Evolutionary conservation across 73 alveolate genomes (phyloP).

Genomic region (Paramecium sexaurelia): DNA sequence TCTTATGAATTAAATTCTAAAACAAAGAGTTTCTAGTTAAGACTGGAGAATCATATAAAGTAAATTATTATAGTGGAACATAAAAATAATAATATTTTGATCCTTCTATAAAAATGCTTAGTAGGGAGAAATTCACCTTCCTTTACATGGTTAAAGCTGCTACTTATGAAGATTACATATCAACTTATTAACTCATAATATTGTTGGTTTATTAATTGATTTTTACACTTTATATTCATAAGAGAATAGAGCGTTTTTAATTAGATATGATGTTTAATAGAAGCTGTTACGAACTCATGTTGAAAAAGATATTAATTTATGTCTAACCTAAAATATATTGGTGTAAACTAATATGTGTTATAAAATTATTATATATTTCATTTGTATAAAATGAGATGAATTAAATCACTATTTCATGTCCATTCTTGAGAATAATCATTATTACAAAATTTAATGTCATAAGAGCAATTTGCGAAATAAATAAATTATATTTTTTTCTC

Average conservation of each 20-base stretch:
- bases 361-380: no score
- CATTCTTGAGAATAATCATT: not conserved
- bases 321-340: not conserved
- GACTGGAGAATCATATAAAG: conserved; percentile 47
- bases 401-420: not conserved
- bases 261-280: conserved; percentile 62
- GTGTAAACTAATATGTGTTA: no score
- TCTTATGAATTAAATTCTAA: conserved; percentile 62
- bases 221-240: conserved; percentile 39
- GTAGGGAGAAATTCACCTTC: conserved; percentile 48
- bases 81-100: conserved; percentile 58
- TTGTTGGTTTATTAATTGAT: conserved; percentile 29
- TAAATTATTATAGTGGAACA: conserved; percentile 35
- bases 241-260: conserved; percentile 5
- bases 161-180: not conserved
- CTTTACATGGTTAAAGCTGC: conserved; percentile 14
- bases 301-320: not conserved
- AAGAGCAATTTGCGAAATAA: not conserved
- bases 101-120: conserved; percentile 48
- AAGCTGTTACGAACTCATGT: not conserved
- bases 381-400: not conserved
- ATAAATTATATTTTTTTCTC: not conserved
- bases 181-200: not conserved
- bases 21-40: conserved; percentile 47
- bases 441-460: not conserved